Conservation (phyloP, 2,329 filamentous ascomycete species). For the Cordyceps cicadae region DNA sequence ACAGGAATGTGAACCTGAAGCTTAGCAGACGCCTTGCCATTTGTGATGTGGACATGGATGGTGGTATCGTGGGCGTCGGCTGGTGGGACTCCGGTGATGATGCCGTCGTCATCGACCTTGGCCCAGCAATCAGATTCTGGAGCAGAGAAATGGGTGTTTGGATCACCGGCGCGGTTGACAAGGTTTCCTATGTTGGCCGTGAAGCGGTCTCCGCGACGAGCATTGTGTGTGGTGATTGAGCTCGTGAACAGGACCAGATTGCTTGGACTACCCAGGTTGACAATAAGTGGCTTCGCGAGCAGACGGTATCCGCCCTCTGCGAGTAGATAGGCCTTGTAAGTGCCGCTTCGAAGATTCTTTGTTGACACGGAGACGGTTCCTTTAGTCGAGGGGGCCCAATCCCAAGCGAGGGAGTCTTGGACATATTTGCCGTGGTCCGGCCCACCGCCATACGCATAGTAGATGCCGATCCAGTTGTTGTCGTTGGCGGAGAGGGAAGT, state of each 20-base stretch:
- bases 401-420: constrained; percentile 17
- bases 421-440: constrained; percentile 15
- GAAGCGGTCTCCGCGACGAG: constrained; percentile 26
- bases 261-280: background rate
- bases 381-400: constrained; percentile 14
- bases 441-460: constrained; percentile 17
- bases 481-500: constrained; percentile 11
- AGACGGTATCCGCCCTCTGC: background rate
- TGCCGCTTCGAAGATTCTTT: background rate
- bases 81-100: constrained; percentile 28
- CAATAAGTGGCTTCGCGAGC: background rate
- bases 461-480: constrained; percentile 21
- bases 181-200: constrained; percentile 26
- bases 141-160: constrained; percentile 22
- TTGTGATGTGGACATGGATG: constrained; percentile 22
- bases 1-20: constrained; percentile 28
- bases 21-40: constrained; percentile 16
- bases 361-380: constrained; percentile 15
- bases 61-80: constrained; percentile 14
- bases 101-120: constrained; percentile 23
- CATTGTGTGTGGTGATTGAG: constrained; percentile 27
- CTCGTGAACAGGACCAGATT: constrained; percentile 22
- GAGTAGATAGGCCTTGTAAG: constrained; percentile 8
- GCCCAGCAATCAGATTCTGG: constrained; percentile 24
- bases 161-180: constrained; percentile 21